phyloP scores from a whole-genome alignment of 164 flowering plant genomes.

The Hamamelis virginiana region DNA sequence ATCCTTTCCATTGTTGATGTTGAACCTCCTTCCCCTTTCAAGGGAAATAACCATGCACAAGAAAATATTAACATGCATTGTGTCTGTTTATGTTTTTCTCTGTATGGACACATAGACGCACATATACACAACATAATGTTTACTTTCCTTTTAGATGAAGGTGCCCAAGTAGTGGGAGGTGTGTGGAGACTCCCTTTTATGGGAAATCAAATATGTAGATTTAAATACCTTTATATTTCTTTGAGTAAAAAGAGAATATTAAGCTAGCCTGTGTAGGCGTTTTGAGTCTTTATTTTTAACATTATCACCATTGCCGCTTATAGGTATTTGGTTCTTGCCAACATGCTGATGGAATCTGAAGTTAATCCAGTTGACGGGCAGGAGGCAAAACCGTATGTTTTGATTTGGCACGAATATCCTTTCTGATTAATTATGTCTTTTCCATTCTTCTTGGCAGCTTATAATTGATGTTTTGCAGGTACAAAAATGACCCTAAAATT shows the following conservation, averaged over 20 bases:
- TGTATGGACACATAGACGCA: no score
- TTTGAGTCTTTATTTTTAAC: neutral
- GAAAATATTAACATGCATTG: neutral
- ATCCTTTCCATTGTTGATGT: neutral
- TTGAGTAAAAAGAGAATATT: neutral
- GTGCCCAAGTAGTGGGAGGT: neutral
- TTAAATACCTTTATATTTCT: neutral
- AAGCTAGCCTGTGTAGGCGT: neutral
- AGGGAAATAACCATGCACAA: no score
- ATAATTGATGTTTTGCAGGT: constrained; percentile 42
- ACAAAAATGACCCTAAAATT: constrained; percentile 97
- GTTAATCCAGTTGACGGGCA: constrained; percentile 99
- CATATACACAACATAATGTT: neutral
- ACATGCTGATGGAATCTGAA: constrained; percentile 98
- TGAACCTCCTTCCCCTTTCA: neutral
- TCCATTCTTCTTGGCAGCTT: neutral
- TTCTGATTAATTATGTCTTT: no score
- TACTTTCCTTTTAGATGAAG: neutral
- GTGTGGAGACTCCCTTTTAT: neutral
- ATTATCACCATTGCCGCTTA: neutral
- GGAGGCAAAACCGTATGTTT: constrained; percentile 96
- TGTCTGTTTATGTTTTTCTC: neutral
- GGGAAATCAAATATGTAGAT: neutral
- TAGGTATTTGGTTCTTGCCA: constrained; percentile 89
- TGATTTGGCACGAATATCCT: no score